phyloP scores from a whole-genome alignment of 78 protist species.

The Protostelium mycophagum region DNA sequence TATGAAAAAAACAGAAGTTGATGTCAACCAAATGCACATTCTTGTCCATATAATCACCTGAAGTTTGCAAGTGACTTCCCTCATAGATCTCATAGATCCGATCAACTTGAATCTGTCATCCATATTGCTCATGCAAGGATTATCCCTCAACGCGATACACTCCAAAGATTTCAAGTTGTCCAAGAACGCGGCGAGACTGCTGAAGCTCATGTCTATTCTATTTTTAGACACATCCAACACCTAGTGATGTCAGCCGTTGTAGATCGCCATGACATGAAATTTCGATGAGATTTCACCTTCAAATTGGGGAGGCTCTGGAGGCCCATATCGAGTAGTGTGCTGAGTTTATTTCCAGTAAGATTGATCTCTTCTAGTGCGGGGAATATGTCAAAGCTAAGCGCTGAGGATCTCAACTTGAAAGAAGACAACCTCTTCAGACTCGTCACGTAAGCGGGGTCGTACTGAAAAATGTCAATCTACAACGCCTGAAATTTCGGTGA shows the following conservation, averaged over 20 bases:
- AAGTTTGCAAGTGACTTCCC: constrained; percentile 3
- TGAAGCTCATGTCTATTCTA: constrained; percentile 14
- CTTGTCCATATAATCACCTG: constrained; percentile 11
- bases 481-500: too few species aligned
- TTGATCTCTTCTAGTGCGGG: constrained; percentile 28
- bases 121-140: constrained; percentile 37
- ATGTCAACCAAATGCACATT: not conserved
- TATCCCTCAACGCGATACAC: constrained; percentile 35
- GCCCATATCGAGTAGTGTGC: constrained; percentile 21
- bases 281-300: constrained; percentile 8
- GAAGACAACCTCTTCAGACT: constrained; percentile 15
- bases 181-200: constrained; percentile 25
- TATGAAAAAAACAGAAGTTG: too few species aligned
- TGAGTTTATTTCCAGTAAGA: constrained; percentile 16
- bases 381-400: constrained; percentile 12
- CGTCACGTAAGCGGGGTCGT: constrained; percentile 31
- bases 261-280: too few species aligned
- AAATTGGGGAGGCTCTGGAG: not conserved
- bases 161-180: constrained; percentile 25
- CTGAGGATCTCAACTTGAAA: constrained; percentile 9
- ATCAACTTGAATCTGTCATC: constrained; percentile 26
- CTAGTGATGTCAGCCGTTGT: not conserved
- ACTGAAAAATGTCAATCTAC: too few species aligned
- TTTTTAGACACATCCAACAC: constrained; percentile 7
- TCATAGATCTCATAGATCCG: constrained; percentile 42